Evolutionary conservation across 371 early-diverging fungal species (phyloP).

Genomic region (Nematocida ausubeli): DNA sequence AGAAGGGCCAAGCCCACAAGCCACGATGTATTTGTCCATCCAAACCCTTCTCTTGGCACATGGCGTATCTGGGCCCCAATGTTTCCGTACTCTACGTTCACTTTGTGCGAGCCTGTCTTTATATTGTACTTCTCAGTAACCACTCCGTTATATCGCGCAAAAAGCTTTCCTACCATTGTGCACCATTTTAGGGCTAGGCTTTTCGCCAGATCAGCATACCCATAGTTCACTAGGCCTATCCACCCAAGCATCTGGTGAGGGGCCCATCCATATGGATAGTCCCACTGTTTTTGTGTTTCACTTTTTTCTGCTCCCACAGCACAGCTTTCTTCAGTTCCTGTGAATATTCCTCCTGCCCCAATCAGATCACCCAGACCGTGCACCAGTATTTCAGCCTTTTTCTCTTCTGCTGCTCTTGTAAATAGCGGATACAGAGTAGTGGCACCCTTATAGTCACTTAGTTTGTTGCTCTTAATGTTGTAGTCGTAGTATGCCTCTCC

Average conservation of each 20-base stretch:
- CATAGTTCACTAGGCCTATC: conserved; percentile 48
- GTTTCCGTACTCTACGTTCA: conserved; percentile 51
- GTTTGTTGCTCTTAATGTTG: conserved; percentile 15
- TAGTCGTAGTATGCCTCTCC: conserved; percentile 39
- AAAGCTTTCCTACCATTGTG: conserved; percentile 49
- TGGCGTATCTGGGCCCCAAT: conserved; percentile 38
- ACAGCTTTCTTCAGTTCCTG: conserved; percentile 46
- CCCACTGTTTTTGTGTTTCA: conserved; percentile 49
- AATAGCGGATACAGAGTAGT: conserved; percentile 47
- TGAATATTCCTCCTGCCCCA: conserved; percentile 37
- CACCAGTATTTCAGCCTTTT: conserved; percentile 32
- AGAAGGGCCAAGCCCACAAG: conserved; percentile 43
- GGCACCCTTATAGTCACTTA: conserved; percentile 46
- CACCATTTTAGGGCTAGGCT: conserved; percentile 47
- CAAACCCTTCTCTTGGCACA: conserved; percentile 52
- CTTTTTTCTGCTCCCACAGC: neutral
- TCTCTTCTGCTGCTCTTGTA: conserved; percentile 5
- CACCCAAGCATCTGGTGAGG: conserved; percentile 54
- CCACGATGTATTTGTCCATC: conserved; percentile 55
- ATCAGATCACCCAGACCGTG: conserved; percentile 1
- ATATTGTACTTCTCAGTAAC: conserved; percentile 57
- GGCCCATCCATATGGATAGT: conserved; percentile 56
- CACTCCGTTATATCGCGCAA: conserved; percentile 47
- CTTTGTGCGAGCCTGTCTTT: conserved; percentile 38
- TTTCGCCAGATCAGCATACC: conserved; percentile 1